Evolutionary conservation across 23 red algal species (phyloP).

Genomic region (Pyropia haitanensis): DNA sequence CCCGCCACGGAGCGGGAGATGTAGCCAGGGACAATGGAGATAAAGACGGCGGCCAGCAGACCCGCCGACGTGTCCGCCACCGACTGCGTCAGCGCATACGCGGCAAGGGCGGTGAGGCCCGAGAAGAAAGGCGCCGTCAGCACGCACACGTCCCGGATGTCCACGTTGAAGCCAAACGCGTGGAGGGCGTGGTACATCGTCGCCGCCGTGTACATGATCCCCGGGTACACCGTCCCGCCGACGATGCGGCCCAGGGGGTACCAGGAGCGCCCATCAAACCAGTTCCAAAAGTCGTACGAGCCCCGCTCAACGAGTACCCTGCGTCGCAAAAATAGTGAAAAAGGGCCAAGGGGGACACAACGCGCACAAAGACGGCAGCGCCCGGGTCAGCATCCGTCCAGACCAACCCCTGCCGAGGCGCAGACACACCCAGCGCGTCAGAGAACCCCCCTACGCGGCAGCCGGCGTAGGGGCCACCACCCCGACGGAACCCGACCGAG

Average conservation of each 20-base stretch:
- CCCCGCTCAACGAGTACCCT: slow-evolving; percentile 83
- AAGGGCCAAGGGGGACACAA: neutral
- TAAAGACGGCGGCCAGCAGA: slow-evolving; percentile 75
- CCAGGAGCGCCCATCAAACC: slow-evolving; percentile 97
- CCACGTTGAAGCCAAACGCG: slow-evolving; percentile 63
- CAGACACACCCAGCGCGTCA: no score
- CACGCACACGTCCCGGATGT: slow-evolving; percentile 95
- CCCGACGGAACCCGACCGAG: no score
- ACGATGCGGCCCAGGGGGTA: slow-evolving; percentile 97
- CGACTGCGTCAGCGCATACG: slow-evolving; percentile 75
- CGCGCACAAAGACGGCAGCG: neutral
- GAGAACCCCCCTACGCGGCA: no score
- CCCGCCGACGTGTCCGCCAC: slow-evolving; percentile 49
- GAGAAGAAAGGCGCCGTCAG: slow-evolving; percentile 89
- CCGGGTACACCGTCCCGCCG: slow-evolving; percentile 97
- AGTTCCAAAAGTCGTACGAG: slow-evolving; percentile 98
- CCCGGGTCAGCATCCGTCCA: no score
- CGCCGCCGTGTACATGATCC: slow-evolving; percentile 95
- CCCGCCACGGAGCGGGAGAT: slow-evolving; percentile 91
- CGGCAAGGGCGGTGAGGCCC: slow-evolving; percentile 80
- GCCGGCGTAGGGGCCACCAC: no score
- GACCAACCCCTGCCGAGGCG: no score
- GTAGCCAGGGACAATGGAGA: slow-evolving; percentile 93
- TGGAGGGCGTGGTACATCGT: slow-evolving; percentile 75
- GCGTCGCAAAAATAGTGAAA: neutral